Evolutionary conservation across 2,329 filamentous ascomycete species (phyloP).

Genomic region (Microdochium nivale): DNA sequence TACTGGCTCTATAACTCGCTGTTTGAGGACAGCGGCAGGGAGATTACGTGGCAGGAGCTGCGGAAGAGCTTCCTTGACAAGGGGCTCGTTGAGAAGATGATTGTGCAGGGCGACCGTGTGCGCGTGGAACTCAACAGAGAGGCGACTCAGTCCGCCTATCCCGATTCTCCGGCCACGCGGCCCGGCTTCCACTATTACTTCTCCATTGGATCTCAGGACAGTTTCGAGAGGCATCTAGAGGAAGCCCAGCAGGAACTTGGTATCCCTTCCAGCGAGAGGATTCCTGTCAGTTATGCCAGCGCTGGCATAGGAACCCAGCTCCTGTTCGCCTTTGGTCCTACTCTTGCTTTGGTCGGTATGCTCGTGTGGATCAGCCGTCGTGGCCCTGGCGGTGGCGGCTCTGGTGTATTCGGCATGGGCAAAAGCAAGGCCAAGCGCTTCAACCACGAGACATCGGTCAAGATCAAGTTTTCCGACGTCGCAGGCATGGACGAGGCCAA

Average conservation of each 20-base stretch:
- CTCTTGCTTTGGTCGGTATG: conserved; percentile 74
- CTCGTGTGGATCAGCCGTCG: conserved; percentile 73
- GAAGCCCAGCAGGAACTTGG: conserved; percentile 79
- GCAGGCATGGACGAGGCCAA: conserved; percentile 98
- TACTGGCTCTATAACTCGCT: conserved; percentile 36
- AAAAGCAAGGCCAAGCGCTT: conserved; percentile 95
- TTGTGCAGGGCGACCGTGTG: conserved; percentile 70
- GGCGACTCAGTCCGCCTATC: conserved; percentile 62
- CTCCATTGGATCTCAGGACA: conserved; percentile 88
- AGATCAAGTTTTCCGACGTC: conserved; percentile 94
- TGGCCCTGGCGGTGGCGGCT: conserved; percentile 55
- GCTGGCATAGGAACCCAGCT: conserved; percentile 70
- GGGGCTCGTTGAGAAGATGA: conserved; percentile 87
- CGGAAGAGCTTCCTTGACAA: conserved; percentile 89
- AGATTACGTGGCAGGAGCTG: conserved; percentile 98
- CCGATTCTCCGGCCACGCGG: conserved; percentile 62
- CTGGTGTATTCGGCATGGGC: conserved; percentile 90
- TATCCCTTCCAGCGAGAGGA: conserved; percentile 80
- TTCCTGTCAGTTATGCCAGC: conserved; percentile 80
- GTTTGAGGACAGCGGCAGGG: conserved; percentile 40
- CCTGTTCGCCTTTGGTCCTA: conserved; percentile 73
- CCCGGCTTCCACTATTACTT: conserved; percentile 81
- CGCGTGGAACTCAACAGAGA: conserved; percentile 74
- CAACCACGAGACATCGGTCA: conserved; percentile 93
- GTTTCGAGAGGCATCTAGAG: conserved; percentile 83